A percentile compares a stretch with the other conserved stretches of the same genome.
Conservation (phyloP, 306 rosid genomes). For the Glycine soja region DNA sequence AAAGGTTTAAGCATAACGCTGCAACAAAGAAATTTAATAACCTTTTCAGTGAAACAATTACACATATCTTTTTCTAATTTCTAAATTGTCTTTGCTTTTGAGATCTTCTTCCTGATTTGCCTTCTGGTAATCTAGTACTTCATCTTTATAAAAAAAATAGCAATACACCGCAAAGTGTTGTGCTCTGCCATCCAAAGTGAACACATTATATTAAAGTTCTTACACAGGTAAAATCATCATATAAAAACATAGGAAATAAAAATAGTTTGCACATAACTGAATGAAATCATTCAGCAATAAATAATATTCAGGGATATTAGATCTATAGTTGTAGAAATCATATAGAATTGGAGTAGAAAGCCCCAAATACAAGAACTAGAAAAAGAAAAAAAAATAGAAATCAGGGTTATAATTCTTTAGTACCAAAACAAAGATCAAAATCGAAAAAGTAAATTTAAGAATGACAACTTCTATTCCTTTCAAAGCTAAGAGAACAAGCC, state of each 20-base stretch:
- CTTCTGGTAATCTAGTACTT: conserved; percentile 74
- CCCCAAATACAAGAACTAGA: conserved; percentile 66
- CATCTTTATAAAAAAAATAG: conserved; percentile 83
- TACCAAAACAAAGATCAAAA: conserved; percentile 11
- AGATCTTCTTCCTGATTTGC: conserved; percentile 73
- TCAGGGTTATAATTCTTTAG: conserved; percentile 15
- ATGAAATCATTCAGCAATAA: conserved; percentile 69
- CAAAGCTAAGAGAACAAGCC: conserved; percentile 25
- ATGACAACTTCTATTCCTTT: neutral
- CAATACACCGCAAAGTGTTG: conserved; percentile 81
- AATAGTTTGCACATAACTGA: conserved; percentile 64
- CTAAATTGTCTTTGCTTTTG: conserved; percentile 71
- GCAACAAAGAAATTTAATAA: conserved; percentile 44
- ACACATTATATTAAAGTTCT: conserved; percentile 28
- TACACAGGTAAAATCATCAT: neutral
- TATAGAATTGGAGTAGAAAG: conserved; percentile 70
- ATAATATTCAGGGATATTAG: conserved; percentile 49
- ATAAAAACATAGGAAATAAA: neutral
- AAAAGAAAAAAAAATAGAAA: neutral
- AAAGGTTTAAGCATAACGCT: conserved; percentile 31
- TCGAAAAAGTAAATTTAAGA: conserved; percentile 11
- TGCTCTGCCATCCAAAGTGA: conserved; percentile 56
- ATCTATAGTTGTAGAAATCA: conserved; percentile 81
- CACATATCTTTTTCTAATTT: conserved; percentile 36
- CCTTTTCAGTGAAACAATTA: conserved; percentile 32